Evolutionary conservation across 2,329 filamentous ascomycete species (phyloP), one percentile per base, ranked within the genome.

Genomic region (Tothia fuscella): DNA sequence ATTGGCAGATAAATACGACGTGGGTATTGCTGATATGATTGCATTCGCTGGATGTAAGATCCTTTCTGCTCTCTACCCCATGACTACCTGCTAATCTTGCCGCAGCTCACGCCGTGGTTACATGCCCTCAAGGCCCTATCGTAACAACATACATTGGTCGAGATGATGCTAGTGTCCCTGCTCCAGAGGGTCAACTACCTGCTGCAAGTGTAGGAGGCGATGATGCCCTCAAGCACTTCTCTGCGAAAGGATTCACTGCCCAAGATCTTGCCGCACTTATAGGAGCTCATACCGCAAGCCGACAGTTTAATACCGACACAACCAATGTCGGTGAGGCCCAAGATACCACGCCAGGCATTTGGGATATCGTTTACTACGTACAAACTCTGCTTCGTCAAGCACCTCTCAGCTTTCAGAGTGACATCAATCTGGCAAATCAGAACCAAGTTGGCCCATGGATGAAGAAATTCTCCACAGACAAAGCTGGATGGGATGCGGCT

Each of bases 1-100:
- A 2, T 61, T 70, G 49, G 62, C 62, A 40, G 45, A 50, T 16
- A 58, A 63, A 42, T 67, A 63, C 45, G 54, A 58, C 13, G 60
- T 72, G n/a, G 58, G 62, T 9, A 67, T 70, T 47, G 72, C 72
- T 14, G 72, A 76, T 52, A 56, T 76, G 16, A 67, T 72, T 30
- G 68, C 73, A 51, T 65, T 72, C 38, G 68, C 63, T 3, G 63
- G 48, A 20, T 45, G 47, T 51, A 46, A 32, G 47, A 31, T 35
- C 14, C 39, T 47, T 29, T 37, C 37, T 46, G 25, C n/a, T 32
- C 21, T 25, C 25, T 22, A 10, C 14, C n/a, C 17, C 24, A 12
- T 6, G 41, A 13, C 24, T 19, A 42, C 5, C 38, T 13, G n/a
- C 22, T 37, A 24, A 22, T 33, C 16, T 25, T 14, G 19, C 20